Evolutionary conservation across 768 basidiomycete species (phyloP), one percentile per base, ranked within the genome.

Genomic region (Hypsizygus marmoreus): DNA sequence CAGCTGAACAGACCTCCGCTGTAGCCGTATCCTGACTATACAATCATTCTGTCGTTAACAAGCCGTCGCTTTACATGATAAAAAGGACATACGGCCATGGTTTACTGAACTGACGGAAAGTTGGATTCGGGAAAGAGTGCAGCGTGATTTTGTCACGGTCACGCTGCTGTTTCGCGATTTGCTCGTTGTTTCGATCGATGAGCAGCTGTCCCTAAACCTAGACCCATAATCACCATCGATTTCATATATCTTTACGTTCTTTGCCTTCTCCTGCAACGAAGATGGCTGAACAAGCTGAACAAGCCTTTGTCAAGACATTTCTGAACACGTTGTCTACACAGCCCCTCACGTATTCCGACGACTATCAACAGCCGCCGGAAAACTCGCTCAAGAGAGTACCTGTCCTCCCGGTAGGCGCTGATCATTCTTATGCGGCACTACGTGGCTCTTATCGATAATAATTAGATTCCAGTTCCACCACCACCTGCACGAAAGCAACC

Each of bases 361-460:
- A 90, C 66, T 91, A 88, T 65, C 86, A 87, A 63, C 84, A 88
- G 40, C 82, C 84, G 0, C 77, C 80, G 0, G 68, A 80, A 42
- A 73, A 82, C 49, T 79, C 78, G 10, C 74, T 91, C 44, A 88
- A 75, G 66, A 83, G 73, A 54, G 73, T 91, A n/a, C 81, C 86
- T 9, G 65, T 88, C 20, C 68, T 91, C 45, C 81, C 81, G 37
- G 89, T 88, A 44, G 48, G 47, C 54, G 80, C 16, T 40, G 29
- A 30, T 38, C 65, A 31, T 17, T 55, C 9, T 35, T 16, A 14
- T 22, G 19, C 16, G 20, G 33, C 29, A n/a, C n/a, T n/a, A n/a
- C n/a, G n/a, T n/a, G n/a, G n/a, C n/a, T n/a, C n/a, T n/a, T n/a
- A n/a, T n/a, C n/a, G n/a, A n/a, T n/a, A n/a, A n/a, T n/a, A n/a